Evolutionary conservation across 352 stramenopile genomes (phyloP).

Genomic region (Phytophthora chlamydospora): DNA sequence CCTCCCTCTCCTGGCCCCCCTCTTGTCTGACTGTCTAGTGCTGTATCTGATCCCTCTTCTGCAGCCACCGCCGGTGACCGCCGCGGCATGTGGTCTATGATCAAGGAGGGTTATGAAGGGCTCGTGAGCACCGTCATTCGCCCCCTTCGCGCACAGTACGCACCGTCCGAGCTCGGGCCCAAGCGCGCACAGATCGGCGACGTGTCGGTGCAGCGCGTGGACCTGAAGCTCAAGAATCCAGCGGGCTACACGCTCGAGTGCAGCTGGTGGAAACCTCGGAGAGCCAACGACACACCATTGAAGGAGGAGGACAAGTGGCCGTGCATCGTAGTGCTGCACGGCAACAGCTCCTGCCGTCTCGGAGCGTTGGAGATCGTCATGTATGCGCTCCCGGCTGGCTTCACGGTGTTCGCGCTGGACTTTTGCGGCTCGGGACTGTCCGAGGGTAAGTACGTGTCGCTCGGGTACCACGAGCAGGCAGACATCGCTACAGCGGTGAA

Average conservation of each 20-base stretch:
- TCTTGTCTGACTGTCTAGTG: slow-evolving; percentile 13
- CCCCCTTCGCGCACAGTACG: slow-evolving; percentile 68
- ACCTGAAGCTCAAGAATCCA: slow-evolving; percentile 79
- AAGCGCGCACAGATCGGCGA: slow-evolving; percentile 60
- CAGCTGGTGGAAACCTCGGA: slow-evolving; percentile 85
- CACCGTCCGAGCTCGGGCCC: slow-evolving; percentile 65
- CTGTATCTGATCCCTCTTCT: slow-evolving; percentile 10
- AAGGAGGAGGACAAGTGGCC: slow-evolving; percentile 46
- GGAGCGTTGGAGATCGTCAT: slow-evolving; percentile 79
- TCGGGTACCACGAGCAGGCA: slow-evolving; percentile 77
- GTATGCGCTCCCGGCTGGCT: slow-evolving; percentile 76
- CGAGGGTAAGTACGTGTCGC: slow-evolving; percentile 83
- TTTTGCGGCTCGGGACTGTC: slow-evolving; percentile 81
- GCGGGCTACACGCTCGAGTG: slow-evolving; percentile 81
- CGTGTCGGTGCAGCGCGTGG: slow-evolving; percentile 65
- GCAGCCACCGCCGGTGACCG: slow-evolving; percentile 49
- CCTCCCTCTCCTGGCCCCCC: background rate
- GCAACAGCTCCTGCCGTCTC: slow-evolving; percentile 83
- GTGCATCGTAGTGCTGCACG: slow-evolving; percentile 85
- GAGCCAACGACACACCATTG: slow-evolving; percentile 5
- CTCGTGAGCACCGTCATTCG: slow-evolving; percentile 86
- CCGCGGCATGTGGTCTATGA: slow-evolving; percentile 82
- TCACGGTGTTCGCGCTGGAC: slow-evolving; percentile 85
- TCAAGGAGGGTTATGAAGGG: slow-evolving; percentile 84
- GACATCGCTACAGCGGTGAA: slow-evolving; percentile 79